Conservation (phyloP, 495 filamentous ascomycete species). For the Glonium stellatum region DNA sequence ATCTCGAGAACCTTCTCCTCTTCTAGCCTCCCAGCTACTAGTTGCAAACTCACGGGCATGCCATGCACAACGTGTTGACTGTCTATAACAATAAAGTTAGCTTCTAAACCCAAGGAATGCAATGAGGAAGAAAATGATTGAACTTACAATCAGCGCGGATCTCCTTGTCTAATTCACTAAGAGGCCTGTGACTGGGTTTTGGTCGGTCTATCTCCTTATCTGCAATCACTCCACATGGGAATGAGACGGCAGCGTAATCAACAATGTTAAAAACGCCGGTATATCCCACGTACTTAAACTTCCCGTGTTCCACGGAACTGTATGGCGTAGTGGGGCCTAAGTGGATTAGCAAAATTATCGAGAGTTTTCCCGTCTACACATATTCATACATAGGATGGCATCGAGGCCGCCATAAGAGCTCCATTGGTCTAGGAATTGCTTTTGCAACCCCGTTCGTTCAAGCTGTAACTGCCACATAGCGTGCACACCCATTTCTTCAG, state of each 20-base stretch:
- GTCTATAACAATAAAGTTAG: conserved; percentile 37
- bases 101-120: background rate
- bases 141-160: conserved; percentile 24
- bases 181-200: conserved; percentile 5
- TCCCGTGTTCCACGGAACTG: conserved; percentile 26
- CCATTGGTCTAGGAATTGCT: conserved; percentile 34
- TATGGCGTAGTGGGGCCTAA: conserved; percentile 33
- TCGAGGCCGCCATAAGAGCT: conserved; percentile 29
- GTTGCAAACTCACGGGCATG: conserved; percentile 48
- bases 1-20: conserved; percentile 44
- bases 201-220: conserved; percentile 29
- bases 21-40: conserved; percentile 45
- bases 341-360: background rate
- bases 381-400: conserved; percentile 29
- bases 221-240: conserved; percentile 30
- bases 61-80: conserved; percentile 49
- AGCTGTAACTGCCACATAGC: conserved; percentile 36
- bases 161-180: conserved; percentile 20
- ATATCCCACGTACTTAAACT: conserved; percentile 34
- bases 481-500: conserved; percentile 29
- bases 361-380: background rate
- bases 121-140: background rate
- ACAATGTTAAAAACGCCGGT: conserved; percentile 35
- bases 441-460: conserved; percentile 31
- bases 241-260: conserved; percentile 32